Conservation (phyloP, 371 early-diverging fungal genomes). For the Thermomucor indicae-seudaticae region DNA sequence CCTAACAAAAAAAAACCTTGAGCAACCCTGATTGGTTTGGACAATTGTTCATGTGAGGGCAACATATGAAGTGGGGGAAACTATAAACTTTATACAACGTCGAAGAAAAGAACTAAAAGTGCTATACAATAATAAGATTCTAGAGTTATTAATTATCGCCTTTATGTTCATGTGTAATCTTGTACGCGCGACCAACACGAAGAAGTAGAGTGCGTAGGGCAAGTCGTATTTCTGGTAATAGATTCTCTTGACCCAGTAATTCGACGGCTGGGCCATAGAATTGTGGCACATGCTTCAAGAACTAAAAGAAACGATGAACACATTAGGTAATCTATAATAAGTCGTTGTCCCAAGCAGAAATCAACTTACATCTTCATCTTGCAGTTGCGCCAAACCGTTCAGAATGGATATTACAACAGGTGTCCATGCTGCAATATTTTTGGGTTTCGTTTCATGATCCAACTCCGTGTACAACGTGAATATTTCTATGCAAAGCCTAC, state of each 20-base stretch:
- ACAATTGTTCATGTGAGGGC: too few relatives aligned
- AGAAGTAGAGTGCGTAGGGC: slow-evolving; percentile 42
- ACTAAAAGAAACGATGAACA: slow-evolving; percentile 15
- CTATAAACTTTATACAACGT: too few relatives aligned
- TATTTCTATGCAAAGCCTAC: slow-evolving; percentile 43
- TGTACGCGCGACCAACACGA: slow-evolving; percentile 44
- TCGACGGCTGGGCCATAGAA: slow-evolving; percentile 47
- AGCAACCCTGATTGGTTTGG: too few relatives aligned
- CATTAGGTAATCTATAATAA: background rate
- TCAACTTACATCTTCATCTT: slow-evolving; percentile 48
- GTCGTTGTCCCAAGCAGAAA: background rate
- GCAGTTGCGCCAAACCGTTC: slow-evolving; percentile 38
- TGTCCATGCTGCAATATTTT: slow-evolving; percentile 54
- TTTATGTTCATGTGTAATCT: slow-evolving; percentile 21
- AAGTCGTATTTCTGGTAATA: slow-evolving; percentile 40
- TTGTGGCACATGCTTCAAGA: slow-evolving; percentile 38
- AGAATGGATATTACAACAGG: slow-evolving; percentile 49
- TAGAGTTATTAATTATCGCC: background rate
- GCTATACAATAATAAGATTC: too few relatives aligned
- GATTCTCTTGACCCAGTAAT: slow-evolving; percentile 41
- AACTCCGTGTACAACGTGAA: slow-evolving; percentile 44
- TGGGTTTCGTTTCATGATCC: slow-evolving; percentile 49
- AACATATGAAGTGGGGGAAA: too few relatives aligned
- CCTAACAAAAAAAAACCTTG: too few relatives aligned
- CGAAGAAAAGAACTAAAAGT: too few relatives aligned